Conservation (phyloP, 1,284 basidiomycete species). For the Ceratobasidium papillatum region DNA sequence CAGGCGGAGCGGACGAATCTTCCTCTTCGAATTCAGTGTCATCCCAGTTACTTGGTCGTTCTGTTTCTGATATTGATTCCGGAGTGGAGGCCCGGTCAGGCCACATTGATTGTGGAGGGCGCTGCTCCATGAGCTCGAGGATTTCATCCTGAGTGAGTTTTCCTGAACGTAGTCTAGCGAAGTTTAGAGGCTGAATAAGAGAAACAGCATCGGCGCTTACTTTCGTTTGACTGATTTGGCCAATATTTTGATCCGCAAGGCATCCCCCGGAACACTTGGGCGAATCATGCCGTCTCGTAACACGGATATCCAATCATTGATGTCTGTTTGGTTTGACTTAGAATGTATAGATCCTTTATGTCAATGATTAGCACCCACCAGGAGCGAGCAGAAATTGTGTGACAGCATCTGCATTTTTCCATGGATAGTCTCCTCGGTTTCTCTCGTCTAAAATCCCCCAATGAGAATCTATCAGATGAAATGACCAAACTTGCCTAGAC, state of each 20-base stretch:
- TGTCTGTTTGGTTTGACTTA: too few species aligned
- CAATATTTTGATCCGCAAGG: conserved; percentile 10
- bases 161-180: neutral
- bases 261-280: neutral
- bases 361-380: too few species aligned
- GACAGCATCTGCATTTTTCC: too few species aligned
- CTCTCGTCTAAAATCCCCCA: too few species aligned
- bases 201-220: neutral
- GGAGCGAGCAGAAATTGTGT: too few species aligned
- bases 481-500: too few species aligned
- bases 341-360: too few species aligned
- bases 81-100: neutral
- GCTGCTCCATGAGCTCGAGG: neutral
- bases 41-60: neutral
- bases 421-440: too few species aligned
- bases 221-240: neutral
- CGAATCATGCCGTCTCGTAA: too few species aligned
- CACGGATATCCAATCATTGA: too few species aligned
- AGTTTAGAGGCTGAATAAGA: neutral
- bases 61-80: neutral
- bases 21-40: neutral
- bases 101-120: neutral
- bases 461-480: too few species aligned
- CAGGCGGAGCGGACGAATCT: neutral
- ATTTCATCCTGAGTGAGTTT: neutral